A percentile compares a stretch with the other conserved stretches of the same genome.
These are phyloP conservation scores for Colletotrichum sp. DNA, from an alignment of 2,329 filamentous ascomycete species.

Conservation along the genomic window DNA sequence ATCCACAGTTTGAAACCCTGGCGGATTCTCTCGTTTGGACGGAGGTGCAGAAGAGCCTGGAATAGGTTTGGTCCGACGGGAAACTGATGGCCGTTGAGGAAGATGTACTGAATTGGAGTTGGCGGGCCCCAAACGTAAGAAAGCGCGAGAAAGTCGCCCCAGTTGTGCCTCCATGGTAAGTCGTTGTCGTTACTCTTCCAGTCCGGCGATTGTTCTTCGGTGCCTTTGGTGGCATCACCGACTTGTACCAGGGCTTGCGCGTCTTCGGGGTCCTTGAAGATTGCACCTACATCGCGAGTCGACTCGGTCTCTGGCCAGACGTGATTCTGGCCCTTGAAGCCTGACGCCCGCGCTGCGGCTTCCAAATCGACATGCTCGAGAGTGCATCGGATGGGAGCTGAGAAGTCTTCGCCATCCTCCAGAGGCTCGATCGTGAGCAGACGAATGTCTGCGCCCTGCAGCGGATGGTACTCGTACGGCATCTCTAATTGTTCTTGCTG, in stretches of 20 bases:
- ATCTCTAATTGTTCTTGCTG: neutral
- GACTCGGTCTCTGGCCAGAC: neutral
- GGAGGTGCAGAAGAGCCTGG: neutral
- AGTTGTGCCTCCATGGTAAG: neutral
- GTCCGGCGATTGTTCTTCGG: neutral
- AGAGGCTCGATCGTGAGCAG: neutral
- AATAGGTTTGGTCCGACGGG: neutral
- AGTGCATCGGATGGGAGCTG: neutral
- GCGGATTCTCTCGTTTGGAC: neutral
- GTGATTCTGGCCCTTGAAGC: neutral
- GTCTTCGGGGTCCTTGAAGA: neutral
- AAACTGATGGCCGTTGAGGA: neutral
- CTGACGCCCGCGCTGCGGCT: rapidly evolving
- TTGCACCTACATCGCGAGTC: neutral
- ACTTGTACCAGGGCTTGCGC: neutral
- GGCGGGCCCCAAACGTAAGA: neutral
- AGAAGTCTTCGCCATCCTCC: neutral
- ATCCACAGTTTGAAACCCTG: neutral
- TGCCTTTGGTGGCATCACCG: neutral
- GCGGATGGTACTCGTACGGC: neutral
- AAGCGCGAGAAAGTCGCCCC: neutral
- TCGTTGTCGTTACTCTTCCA: neutral
- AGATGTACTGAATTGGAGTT: neutral
- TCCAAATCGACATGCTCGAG: neutral
- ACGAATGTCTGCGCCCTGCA: neutral